Evolutionary conservation across 1,284 basidiomycete species (phyloP), one percentile per base, ranked within the genome.

Genomic region (Pseudozyma flocculosa): DNA sequence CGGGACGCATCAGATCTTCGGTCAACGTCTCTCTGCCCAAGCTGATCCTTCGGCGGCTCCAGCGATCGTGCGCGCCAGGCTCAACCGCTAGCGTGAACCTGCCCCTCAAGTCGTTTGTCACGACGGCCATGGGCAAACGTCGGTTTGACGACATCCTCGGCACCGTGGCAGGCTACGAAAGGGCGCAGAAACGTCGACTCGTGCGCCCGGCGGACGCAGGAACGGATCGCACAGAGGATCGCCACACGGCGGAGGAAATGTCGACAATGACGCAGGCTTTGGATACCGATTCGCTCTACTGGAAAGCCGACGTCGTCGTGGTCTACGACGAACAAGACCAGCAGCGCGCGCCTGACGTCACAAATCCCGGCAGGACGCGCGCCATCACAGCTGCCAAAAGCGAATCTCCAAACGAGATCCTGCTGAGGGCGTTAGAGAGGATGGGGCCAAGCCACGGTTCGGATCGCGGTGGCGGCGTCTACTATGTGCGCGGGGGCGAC

Each of bases 61-160:
- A 24, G 17, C 19, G 26, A 7, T 34, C 32, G 4, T 34, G 32
- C 32, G 4, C 32, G 9, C 8, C 41, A 3, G 21, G 9, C 5
- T 7, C 41, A 4, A 11, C 22, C 8, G 8, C 9, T 10, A 3
- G 7, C n/a, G 18, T 24, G 7, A 13, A 4, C 5, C 21, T 30
- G 8, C 19, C 17, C 43, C 43, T 45, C 4, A 18, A 21, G 8
- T 42, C 49, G 11, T 39, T 40, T 22, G 30, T 37, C 38, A 17
- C 32, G n/a, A 41, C 34, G 30, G 47, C 32, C 11, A 59, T 64
- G 61, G 45, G 49, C 41, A 64, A 64, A 42, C 52, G 61, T 22
- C 50, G 57, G 43, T 51, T 60, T 18, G 59, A 57, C 19, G 45
- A 60, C 15, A 43, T 60, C n/a, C 44, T 56, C 39, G 40, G 30